Evolutionary conservation across 805 yeast species (phyloP), one percentile per base, ranked within the genome.

Genomic region (Candida broadrunensis): DNA sequence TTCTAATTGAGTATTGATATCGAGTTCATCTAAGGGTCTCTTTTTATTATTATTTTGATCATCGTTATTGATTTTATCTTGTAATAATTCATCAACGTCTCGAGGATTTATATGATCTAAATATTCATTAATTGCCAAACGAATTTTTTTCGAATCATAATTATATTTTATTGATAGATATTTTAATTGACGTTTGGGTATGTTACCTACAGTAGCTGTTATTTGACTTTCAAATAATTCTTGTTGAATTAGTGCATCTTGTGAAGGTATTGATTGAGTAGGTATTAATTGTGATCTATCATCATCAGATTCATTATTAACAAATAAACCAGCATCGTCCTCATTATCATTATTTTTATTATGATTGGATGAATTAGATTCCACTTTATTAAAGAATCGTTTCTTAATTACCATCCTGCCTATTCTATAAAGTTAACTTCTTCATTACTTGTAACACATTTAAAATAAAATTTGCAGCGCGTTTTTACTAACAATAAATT

Each of bases 61-160:
- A n/a, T n/a, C n/a, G n/a, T n/a, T n/a, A 23, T 15, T 40, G 25
- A 5, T 12, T 5, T 24, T 36, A 18, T n/a, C 29, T 9, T 13
- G 14, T 11, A 26, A n/a, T 13, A 30, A 16, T 8, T 42, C 35
- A 4, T 43, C 41, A 9, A 73, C 61, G 43, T 64, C 65, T 26
- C 26, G 25, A 5, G 43, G 35, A 48, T 75, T 72, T 73, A 81
- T 63, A 4, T 68, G 61, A 16, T 61, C 58, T 9, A 78, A 50
- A 47, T 72, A 75, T 43, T 69, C 77, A 45, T 72, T 72, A 8
- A 61, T 54, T 14, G 65, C 55, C 25, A 43, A 41, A 33, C 46
- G 39, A 6, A 52, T 34, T 24, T 42, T 36, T 29, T 51, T 44
- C 11, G 49, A 41, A 5, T 45, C n/a, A 9, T 31, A 30, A n/a